Percentiles rank a stretch among this genome's conserved stretches.
phyloP scores from a whole-genome alignment of 2,329 filamentous ascomycete species.

The Penicillium sp. region DNA sequence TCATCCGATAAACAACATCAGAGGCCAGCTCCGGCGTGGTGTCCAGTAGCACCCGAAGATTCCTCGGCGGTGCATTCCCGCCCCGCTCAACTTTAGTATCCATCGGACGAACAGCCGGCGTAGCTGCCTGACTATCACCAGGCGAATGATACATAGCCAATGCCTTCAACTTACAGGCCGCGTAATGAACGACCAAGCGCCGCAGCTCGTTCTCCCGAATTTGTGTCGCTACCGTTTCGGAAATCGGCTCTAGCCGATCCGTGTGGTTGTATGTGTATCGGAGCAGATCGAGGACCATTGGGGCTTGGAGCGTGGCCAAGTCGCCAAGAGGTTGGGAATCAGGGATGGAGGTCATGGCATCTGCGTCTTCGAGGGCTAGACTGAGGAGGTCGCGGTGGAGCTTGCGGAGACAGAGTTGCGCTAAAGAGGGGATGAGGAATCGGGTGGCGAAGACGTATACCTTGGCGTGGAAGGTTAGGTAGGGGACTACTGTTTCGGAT shows the following conservation, averaged over 20 bases:
- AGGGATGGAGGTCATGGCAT: conserved; percentile 11
- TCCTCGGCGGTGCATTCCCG: conserved; percentile 24
- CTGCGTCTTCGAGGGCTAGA: conserved; percentile 27
- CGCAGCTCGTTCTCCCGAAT: conserved; percentile 43
- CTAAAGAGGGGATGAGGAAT: conserved; percentile 42
- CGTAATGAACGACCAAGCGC: conserved; percentile 42
- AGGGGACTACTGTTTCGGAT: conserved; percentile 29
- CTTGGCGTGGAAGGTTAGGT: conserved; percentile 46
- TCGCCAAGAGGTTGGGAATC: conserved; percentile 20
- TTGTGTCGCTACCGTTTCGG: conserved; percentile 35
- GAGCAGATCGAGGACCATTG: conserved; percentile 40
- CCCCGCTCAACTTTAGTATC: conserved; percentile 17
- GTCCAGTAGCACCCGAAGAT: conserved; percentile 39
- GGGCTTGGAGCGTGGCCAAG: conserved; percentile 31
- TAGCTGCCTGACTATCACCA: conserved; percentile 26
- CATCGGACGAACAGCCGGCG: conserved; percentile 20
- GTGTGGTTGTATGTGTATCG: conserved; percentile 43
- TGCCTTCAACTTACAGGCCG: conserved; percentile 42
- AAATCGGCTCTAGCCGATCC: conserved; percentile 41
- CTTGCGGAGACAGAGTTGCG: conserved; percentile 42
- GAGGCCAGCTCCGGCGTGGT: conserved; percentile 41
- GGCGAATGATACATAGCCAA: conserved; percentile 36
- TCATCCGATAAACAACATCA: conserved; percentile 45
- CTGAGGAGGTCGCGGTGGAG: conserved; percentile 39
- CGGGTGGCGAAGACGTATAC: conserved; percentile 46